Evolutionary conservation across 164 flowering plant genomes (phyloP), one percentile per base, ranked within the genome.

Genomic region (Kalanchoe fedtschenkoi): DNA sequence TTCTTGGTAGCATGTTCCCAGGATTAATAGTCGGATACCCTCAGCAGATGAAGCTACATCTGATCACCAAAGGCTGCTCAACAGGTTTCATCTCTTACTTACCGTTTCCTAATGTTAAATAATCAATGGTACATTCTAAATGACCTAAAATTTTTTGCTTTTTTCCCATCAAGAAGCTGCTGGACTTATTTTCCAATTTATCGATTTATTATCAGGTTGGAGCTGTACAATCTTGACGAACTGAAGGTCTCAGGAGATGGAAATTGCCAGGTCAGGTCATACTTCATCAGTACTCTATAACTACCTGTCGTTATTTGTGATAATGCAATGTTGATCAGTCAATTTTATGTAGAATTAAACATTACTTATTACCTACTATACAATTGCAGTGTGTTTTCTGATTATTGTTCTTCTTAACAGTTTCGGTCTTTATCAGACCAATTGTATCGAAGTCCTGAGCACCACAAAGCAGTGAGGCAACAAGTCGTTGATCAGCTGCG

Each of bases 351-450:
- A n/a, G n/a, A n/a, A n/a, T n/a, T n/a, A n/a, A n/a, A n/a, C n/a
- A n/a, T n/a, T n/a, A n/a, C n/a, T n/a, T n/a, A n/a, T n/a, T n/a
- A n/a, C n/a, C n/a, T n/a, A n/a, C n/a, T n/a, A n/a, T n/a, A n/a
- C n/a, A n/a, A n/a, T n/a, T n/a, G n/a, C n/a, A n/a, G n/a, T 44
- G 46, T 4, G 46, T 42, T 42, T 2, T 42, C 46, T 5, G 4
- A n/a, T 9, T 21, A 6, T 43, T 60, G 17, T 62, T 65, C 39
- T 58, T 32, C 66, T 53, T 21, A 43, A 60, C 51, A 16, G 61
- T 37, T 62, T 35, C 37, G 16, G 34, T 59, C 38, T 47, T 34
- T 33, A 26, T 47, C 34, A 24, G 55, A 47, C 55, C 55, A 47
- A 47, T 22, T 47, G 21, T 47, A 47, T 47, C 55, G 29, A 22